These are phyloP conservation scores for Stromatinia cepivora DNA, from an alignment of 2,329 filamentous ascomycete species.

Conservation along the genomic window DNA sequence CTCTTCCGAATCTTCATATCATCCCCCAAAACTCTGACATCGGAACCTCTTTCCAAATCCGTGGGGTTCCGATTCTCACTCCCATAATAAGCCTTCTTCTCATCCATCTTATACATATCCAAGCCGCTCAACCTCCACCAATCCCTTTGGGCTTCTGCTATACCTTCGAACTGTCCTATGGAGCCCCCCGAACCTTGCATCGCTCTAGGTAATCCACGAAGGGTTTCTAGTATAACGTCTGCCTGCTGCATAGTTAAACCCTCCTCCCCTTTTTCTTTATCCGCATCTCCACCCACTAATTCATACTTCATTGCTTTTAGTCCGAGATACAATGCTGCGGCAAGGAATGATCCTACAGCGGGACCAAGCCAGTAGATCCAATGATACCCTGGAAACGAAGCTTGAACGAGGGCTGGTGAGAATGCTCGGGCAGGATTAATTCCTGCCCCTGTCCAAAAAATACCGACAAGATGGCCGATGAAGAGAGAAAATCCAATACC, in stretches of 20 bases:
- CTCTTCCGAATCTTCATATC: neutral
- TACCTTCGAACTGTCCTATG: neutral
- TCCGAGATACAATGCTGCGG: constrained; percentile 7
- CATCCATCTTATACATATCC: neutral
- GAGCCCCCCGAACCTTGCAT: neutral
- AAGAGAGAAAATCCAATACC: constrained; percentile 51
- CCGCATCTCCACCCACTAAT: constrained; percentile 22
- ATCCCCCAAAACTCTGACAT: neutral
- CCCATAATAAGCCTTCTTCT: neutral
- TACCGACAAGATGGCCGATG: constrained; percentile 43
- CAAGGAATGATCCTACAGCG: constrained; percentile 1
- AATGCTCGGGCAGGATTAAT: constrained; percentile 50
- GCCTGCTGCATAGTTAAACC: neutral
- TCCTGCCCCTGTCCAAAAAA: constrained; percentile 50
- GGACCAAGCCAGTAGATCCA: constrained; percentile 46
- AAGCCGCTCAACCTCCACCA: constrained; percentile 18
- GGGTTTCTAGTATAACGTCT: constrained; percentile 19
- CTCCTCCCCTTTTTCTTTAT: constrained; percentile 14
- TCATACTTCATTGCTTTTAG: constrained; percentile 21
- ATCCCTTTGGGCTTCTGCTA: neutral
- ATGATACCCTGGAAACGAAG: constrained; percentile 45
- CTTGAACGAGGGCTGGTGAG: constrained; percentile 47
- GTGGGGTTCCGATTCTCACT: too few species aligned
- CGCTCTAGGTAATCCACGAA: constrained; percentile 8
- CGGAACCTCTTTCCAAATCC: neutral